These are phyloP conservation scores for Cytospora chrysosperma DNA, from an alignment of 2,329 filamentous ascomycete species.

Conservation along the genomic window DNA sequence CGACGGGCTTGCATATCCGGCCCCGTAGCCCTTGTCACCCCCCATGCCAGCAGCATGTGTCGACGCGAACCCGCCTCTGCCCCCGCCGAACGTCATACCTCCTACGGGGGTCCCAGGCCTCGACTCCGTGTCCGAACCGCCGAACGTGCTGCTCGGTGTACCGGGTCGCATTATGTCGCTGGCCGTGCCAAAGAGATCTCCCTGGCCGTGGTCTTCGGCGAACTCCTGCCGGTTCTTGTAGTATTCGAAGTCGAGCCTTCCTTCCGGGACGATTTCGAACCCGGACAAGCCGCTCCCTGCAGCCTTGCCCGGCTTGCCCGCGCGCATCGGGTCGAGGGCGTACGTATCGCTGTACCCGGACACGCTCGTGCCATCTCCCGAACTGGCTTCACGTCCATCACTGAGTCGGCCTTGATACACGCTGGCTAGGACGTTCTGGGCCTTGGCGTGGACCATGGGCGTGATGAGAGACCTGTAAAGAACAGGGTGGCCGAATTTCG, in stretches of 20 bases:
- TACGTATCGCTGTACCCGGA: slow-evolving; percentile 82
- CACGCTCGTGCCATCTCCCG: slow-evolving; percentile 55
- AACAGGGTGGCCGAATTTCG: slow-evolving; percentile 85
- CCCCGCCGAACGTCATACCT: slow-evolving; percentile 35
- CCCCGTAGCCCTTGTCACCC: slow-evolving; percentile 1
- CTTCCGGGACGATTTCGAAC: slow-evolving; percentile 88
- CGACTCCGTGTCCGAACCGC: slow-evolving; percentile 44
- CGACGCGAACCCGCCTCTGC: slow-evolving; percentile 31
- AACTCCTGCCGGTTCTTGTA: slow-evolving; percentile 92
- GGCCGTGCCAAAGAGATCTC: slow-evolving; percentile 61
- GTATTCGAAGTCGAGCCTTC: slow-evolving; percentile 83
- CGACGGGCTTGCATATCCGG: slow-evolving; percentile 9
- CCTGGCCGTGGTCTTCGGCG: slow-evolving; percentile 80
- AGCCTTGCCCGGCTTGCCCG: slow-evolving; percentile 51
- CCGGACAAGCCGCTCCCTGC: slow-evolving; percentile 52
- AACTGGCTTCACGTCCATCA: slow-evolving; percentile 61
- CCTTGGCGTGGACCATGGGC: slow-evolving; percentile 92
- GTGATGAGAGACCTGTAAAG: slow-evolving; percentile 87
- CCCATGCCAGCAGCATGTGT: slow-evolving; percentile 23
- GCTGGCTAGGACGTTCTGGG: slow-evolving; percentile 80
- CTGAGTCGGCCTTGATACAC: slow-evolving; percentile 80
- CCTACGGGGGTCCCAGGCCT: slow-evolving; percentile 51
- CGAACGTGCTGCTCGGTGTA: slow-evolving; percentile 55
- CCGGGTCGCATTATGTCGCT: slow-evolving; percentile 60
- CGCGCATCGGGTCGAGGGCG: slow-evolving; percentile 75